Evolutionary conservation across 495 filamentous ascomycete genomes (phyloP), one percentile per base, ranked within the genome.

Genomic region (Hypoxylon trugodes): DNA sequence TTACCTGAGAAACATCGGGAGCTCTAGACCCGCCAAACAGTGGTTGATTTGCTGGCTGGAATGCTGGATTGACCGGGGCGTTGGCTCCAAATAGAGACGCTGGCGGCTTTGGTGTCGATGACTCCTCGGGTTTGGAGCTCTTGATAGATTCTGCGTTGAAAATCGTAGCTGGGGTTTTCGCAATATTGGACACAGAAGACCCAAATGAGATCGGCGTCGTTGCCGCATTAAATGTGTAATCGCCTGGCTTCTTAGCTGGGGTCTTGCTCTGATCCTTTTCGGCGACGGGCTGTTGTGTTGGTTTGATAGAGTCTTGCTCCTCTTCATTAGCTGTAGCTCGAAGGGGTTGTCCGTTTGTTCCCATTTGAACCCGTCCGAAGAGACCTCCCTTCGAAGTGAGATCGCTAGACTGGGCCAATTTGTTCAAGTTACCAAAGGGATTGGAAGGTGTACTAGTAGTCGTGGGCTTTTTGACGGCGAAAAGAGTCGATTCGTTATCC

Each of bases 341-440:
- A 64, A 69, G 69, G 2, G 50, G 77, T 40, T 60, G 72, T 52
- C 42, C 69, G 33, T 68, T 62, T 66, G 49, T 75, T 63, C 73
- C 76, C 73, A 60, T 61, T 58, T 37, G 75, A 69, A 69, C 65
- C 12, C 70, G 77, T 64, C 43, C 81, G 73, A 47, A 86, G 69
- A 21, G 79, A 76, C 60, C 86, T 75, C 46, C 84, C 80, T 72
- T 72, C 6, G 64, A 42, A 26, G 47, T 24, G 6, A 57, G 64
- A 46, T 80, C 77, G 10, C 69, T 48, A 10, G 75, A 75, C 57
- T 75, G 82, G 24, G 81, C 71, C 7, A 16, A 24, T 12, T 47
- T 30, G 25, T 47, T 47, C 15, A 26, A 2, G 2, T 48, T 25
- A 47, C 86, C 85, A 51, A 90, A 90, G 2, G 89, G 61, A 68